Evolutionary conservation across 2,329 filamentous ascomycete genomes (phyloP), one percentile per base, ranked within the genome.

Genomic region (Ascochyta clinopodiicola): DNA sequence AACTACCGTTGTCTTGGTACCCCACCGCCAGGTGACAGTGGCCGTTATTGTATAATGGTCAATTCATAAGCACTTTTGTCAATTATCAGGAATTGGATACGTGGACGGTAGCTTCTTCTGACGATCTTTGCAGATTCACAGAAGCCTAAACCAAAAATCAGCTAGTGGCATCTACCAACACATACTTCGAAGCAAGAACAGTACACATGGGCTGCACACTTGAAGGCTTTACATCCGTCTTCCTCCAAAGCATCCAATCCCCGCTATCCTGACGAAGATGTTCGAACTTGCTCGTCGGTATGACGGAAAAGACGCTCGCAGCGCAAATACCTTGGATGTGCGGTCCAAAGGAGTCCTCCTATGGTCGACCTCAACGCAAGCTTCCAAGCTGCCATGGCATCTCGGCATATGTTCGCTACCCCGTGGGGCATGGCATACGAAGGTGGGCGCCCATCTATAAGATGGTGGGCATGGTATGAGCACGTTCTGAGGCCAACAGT

Each of bases 281-380:
- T 4, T 40, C 19, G 29, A 35, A 25, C 24, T n/a, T 36, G 27
- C n/a, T 39, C 13, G 21, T 36, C 12, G 13, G 31, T 2, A 42
- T 42, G 29, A 42, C 22, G 39, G 35, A 17, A 17, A 17, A 42
- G 36, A 15, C 4, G 3, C 22, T 21, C 35, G 13, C 21, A 17
- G n/a, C 29, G 51, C 45, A 40, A 50, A 55, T 50, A 9, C 12
- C 15, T 17, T 19, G 6, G 45, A 44, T 43, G 21, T 27, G 13
- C 37, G 32, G 37, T 44, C 38, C 43, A 44, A 25, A 44, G 35
- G 13, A 21, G 24, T 17, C 40, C 27, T 39, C 12, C 35, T 17
- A 17, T 50, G 60, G 57, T 40, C 40, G 29, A 53, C 47, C 35
- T 51, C 51, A 60, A 62, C 46, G 50, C 36, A 44, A 45, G 34